Conservation (phyloP, 371 early-diverging fungal species). For the Globomyces sp. region DNA sequence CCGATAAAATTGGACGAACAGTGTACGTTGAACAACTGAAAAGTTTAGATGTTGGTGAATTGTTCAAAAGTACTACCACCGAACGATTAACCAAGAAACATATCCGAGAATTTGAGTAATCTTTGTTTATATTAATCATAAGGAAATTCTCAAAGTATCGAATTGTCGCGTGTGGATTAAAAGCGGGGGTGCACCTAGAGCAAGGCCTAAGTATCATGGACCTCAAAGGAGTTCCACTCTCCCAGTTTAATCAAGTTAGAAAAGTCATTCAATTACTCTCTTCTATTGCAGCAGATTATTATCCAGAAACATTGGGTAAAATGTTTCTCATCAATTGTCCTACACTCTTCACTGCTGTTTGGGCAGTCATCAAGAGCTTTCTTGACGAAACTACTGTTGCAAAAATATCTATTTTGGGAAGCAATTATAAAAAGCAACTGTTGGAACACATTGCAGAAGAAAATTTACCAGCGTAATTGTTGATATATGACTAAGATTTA, state of each 20-base stretch:
- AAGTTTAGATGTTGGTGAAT: conserved; percentile 54
- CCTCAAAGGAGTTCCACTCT: conserved; percentile 62
- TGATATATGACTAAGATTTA: too few species aligned
- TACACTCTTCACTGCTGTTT: conserved; percentile 66
- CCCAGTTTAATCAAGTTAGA: conserved; percentile 55
- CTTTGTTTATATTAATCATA: too few species aligned
- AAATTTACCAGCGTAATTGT: conserved; percentile 52
- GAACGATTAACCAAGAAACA: conserved; percentile 65
- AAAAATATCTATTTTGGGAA: conserved; percentile 64
- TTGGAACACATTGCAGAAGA: conserved; percentile 58
- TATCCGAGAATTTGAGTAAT: conserved; percentile 62
- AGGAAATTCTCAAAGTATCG: conserved; percentile 51
- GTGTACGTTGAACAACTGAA: conserved; percentile 70
- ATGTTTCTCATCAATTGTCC: conserved; percentile 77
- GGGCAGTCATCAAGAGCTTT: conserved; percentile 65
- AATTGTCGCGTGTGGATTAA: conserved; percentile 58
- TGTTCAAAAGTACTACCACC: conserved; percentile 57
- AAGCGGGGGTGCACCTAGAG: conserved; percentile 58
- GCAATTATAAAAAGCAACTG: conserved; percentile 52
- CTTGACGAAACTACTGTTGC: conserved; percentile 69
- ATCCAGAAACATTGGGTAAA: conserved; percentile 73
- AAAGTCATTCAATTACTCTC: conserved; percentile 61
- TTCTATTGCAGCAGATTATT: conserved; percentile 71
- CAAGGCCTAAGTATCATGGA: conserved; percentile 71
- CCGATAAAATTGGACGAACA: conserved; percentile 70